A percentile compares a stretch with the other conserved stretches of the same genome.
Conservation (phyloP, 2,329 filamentous ascomycete genomes). For the Talaromyces verruculosus region DNA sequence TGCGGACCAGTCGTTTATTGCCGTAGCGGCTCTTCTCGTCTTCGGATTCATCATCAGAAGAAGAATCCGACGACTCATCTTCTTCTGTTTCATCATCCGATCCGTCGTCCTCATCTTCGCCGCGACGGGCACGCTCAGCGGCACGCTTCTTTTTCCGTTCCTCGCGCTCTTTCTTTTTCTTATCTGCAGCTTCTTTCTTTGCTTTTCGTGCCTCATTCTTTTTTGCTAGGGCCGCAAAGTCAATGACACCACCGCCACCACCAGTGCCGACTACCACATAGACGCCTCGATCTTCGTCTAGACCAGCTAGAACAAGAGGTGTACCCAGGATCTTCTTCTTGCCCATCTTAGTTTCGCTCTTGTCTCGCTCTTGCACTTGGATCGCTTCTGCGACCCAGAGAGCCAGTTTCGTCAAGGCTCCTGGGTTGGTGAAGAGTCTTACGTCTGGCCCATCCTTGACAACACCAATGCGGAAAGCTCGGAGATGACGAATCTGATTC, state of each 20-base stretch:
- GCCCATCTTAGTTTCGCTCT: slow-evolving; percentile 61
- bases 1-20: slow-evolving; percentile 70
- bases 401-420: slow-evolving; percentile 87
- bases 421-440: slow-evolving; percentile 85
- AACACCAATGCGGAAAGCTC: slow-evolving; percentile 90
- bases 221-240: slow-evolving; percentile 65
- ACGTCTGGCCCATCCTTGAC: slow-evolving; percentile 95
- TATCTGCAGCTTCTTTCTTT: slow-evolving; percentile 63
- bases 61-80: slow-evolving; percentile 42
- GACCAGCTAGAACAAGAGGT: slow-evolving; percentile 83
- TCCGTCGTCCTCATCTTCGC: slow-evolving; percentile 58
- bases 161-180: slow-evolving; percentile 61
- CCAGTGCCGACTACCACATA: slow-evolving; percentile 94
- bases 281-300: slow-evolving; percentile 82
- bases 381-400: slow-evolving; percentile 94
- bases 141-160: slow-evolving; percentile 62
- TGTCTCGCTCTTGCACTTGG: slow-evolving; percentile 81
- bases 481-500: slow-evolving; percentile 86
- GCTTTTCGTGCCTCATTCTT: slow-evolving; percentile 63
- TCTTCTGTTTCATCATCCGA: slow-evolving; percentile 65
- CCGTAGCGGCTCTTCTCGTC: slow-evolving; percentile 55
- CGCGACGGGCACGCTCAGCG: slow-evolving; percentile 51
- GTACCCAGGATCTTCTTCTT: slow-evolving; percentile 56
- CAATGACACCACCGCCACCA: slow-evolving; percentile 73
- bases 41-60: slow-evolving; percentile 54